A percentile compares a stretch with the other conserved stretches of the same genome.
phyloP scores from a whole-genome alignment of 1,139 yeast species.

The Kurtzmaniella quercitrusa region DNA sequence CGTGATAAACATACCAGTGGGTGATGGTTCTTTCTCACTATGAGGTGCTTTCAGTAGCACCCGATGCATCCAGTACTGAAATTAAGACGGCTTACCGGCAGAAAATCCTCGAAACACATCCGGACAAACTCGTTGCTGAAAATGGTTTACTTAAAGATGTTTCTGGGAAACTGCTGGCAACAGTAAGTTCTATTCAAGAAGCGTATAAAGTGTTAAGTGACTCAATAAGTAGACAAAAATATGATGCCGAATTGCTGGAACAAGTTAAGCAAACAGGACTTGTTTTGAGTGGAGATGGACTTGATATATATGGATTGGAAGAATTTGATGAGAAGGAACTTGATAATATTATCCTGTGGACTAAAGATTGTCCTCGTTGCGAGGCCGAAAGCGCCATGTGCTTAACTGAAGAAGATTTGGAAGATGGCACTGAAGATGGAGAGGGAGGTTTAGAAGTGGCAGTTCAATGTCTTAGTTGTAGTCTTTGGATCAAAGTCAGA shows the following conservation, averaged over 20 bases:
- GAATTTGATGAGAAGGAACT: constrained; percentile 42
- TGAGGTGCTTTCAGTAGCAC: constrained; percentile 47
- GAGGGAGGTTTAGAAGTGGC: constrained; percentile 62
- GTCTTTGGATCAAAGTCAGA: constrained; percentile 76
- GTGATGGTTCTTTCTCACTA: constrained; percentile 31
- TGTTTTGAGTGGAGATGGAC: constrained; percentile 56
- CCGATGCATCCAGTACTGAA: constrained; percentile 29
- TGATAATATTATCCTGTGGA: constrained; percentile 28
- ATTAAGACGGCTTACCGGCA: constrained; percentile 61
- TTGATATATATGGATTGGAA: constrained; percentile 62
- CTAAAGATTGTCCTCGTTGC: constrained; percentile 72
- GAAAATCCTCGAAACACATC: constrained; percentile 62
- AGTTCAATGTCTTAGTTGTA: constrained; percentile 77
- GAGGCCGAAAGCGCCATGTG: constrained; percentile 49
- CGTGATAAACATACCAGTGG: no score
- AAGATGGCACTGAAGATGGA: constrained; percentile 46
- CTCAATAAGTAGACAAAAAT: constrained; percentile 32
- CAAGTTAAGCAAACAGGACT: constrained; percentile 45
- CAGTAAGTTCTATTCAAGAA: constrained; percentile 38
- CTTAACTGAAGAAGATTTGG: constrained; percentile 57
- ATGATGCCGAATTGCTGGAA: constrained; percentile 44
- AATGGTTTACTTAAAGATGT: not conserved
- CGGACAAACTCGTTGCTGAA: constrained; percentile 52
- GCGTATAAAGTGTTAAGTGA: constrained; percentile 59
- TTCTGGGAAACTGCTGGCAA: constrained; percentile 11